Base-by-base conservation (phyloP, 495 filamentous ascomycete species). In the Penicillium fimorum region DNA sequence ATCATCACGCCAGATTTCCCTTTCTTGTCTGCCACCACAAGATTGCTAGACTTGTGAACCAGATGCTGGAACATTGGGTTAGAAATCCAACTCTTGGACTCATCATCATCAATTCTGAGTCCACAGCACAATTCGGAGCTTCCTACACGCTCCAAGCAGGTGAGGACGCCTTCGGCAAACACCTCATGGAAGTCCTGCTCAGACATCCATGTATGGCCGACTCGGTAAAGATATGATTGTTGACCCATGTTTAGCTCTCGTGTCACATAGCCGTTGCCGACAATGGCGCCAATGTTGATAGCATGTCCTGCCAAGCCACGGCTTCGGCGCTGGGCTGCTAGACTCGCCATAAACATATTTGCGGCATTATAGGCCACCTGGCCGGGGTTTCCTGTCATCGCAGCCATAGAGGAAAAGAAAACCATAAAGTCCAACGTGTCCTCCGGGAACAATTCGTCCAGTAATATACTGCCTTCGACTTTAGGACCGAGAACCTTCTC, bases 151-250 rank as follows among this genome's bases (percentile, higher is more conserved):
- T 66, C 44, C 22, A 53, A 17, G 27, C 63, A 67, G 0, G 65
- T 56, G 1, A 66, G 40, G 18, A 87, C 74, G 18, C 82, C 79
- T 60, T 87, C 83, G 10, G 81, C 71, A 58, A 87, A 84, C 60
- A 83, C 74, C 55, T 84, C 79, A 35, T 83, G 80, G 47, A 86
- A 69, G 49, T 86, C 82, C 8, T 73, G 73, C 59, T 87, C 84
- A 1, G 82, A 84, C 49, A 86, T 79, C 54, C 73, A 78, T 20
- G 72, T 59, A 53, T 63, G 53, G 7, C 62, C 66, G 20, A 55
- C 61, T 58, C 55, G 61, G 47, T 57, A 66, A 8, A 63, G 55
- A 40, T 65, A 64, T 2, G 52, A 55, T 55, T 64, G 64, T 49
- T 61, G 57, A n/a, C 47, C 67, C 67, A 59, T 56, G 59, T 62